Evolutionary conservation across 2,329 filamentous ascomycete species (phyloP), one percentile per base, ranked within the genome.

Genomic region (Zalaria sp.): DNA sequence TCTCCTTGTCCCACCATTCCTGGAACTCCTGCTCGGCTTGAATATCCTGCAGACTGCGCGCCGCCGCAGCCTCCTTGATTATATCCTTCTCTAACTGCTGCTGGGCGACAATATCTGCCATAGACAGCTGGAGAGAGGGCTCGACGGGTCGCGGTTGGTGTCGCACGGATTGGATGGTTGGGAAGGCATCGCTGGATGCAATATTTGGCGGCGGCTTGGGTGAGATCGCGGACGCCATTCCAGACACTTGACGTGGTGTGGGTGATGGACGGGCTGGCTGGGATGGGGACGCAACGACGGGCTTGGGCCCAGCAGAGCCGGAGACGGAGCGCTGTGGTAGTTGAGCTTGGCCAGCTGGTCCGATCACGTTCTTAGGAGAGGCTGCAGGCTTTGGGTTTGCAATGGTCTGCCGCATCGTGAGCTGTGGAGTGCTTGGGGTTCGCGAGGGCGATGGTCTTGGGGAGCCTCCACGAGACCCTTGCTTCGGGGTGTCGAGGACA

Each of bases 1-100:
- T 86, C 60, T 94, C 88, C 47, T 83, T 79, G 50, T 93, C 85
- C 87, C 87, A 94, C 87, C 88, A 94, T 57, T 93, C 80, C 57
- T 95, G 85, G 57, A 98, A 98, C 40, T 86, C 86, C 57, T 98
- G 91, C 61, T 98, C 91, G 49, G 91, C 79, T 58, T 98, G 91
- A 45, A 98, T 98, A 48, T 96, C 91, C 55, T 93, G 80, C 27
- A 98, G 65, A 48, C 84, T 91, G 43, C 89, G 75, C 63, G 93
- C 95, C 2, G 87, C 84, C 57, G 94, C 88, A 1, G 84, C 83
- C 57, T 93, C 86, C 41, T 76, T 79, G 46, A 93, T 79, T 11
- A 77, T 74, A 43, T 86, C 77, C 55, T 93, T 91, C 57, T 95
- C 88, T 5, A 77, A 77, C 57, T 81, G 77, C 61, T 98, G 87